Evolutionary conservation across 306 rosid genomes (phyloP), one percentile per base, ranked within the genome.

Genomic region (Hippophae rhamnoides): DNA sequence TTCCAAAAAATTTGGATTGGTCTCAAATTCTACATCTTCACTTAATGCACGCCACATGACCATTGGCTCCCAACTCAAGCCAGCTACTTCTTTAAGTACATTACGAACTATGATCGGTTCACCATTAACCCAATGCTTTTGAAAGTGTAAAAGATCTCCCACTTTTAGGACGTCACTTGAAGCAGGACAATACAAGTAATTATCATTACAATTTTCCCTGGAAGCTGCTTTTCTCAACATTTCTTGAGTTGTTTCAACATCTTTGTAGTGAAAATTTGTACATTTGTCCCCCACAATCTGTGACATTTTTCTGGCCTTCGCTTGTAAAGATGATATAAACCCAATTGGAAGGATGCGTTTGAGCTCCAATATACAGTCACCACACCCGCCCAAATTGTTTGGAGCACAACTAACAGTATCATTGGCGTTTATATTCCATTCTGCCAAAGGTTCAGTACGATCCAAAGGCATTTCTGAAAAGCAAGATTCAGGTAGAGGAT

Each of bases 21-120:
- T 63, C 47, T 70, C 79, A 65, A 78, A 68, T 69, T 64, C 79
- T 41, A 14, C 53, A 60, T 65, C 78, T 76, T 84, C 87, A 57
- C 92, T 81, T 47, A 89, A 72, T 5, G 84, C 97, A 64, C 97
- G 88, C 95, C 86, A 79, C 76, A 89, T 81, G 53, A 89, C 97
- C 90, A 78, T 85, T 45, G 97, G 97, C 72, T 89, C 84, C 97
- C 97, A 89, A 79, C 97, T 89, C 75, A 89, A 79, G 61, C 86
- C 95, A 46, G 82, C 72, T n/a, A 85, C 81, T 55, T 75, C 81
- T 57, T 69, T 63, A 58, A 83, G 95, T 58, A 74, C 90, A 81
- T 86, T 77, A 60, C 78, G 81, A 59, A 86, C 86, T 54, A 89
- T 76, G 57, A 85, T 59, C 1, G 95, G 97, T 66, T 89, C 85